These are phyloP conservation scores for Collybia sp. DNA, from an alignment of 768 basidiomycete genomes.

Conservation along the genomic window DNA sequence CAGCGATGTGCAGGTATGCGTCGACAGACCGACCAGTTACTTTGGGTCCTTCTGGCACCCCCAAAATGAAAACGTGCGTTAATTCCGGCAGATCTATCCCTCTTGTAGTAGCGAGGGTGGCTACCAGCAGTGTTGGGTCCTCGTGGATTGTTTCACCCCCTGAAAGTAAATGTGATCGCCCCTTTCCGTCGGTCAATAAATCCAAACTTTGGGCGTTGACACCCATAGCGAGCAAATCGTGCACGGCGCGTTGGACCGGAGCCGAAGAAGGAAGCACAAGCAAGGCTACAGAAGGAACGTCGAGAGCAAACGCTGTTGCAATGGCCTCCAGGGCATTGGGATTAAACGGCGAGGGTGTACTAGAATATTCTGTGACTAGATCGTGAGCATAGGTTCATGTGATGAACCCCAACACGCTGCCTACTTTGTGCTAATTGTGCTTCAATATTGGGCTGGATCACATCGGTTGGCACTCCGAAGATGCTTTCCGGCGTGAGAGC, in stretches of 20 bases:
- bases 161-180: constrained; percentile 36
- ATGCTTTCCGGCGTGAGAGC: constrained; percentile 12
- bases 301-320: constrained; percentile 65
- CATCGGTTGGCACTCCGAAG: constrained; percentile 8
- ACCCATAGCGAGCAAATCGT: constrained; percentile 61
- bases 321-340: constrained; percentile 60
- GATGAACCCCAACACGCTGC: constrained; percentile 4
- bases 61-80: constrained; percentile 72
- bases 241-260: constrained; percentile 56
- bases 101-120: constrained; percentile 64
- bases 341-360: constrained; percentile 49
- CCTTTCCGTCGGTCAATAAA: constrained; percentile 37
- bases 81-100: constrained; percentile 70
- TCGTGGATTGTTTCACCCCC: constrained; percentile 29
- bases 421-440: constrained; percentile 17
- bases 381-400: constrained; percentile 4
- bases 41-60: constrained; percentile 43
- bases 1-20: constrained; percentile 65
- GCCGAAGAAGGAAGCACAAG: constrained; percentile 63
- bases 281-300: constrained; percentile 63
- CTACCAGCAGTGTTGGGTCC: constrained; percentile 61
- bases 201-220: constrained; percentile 64
- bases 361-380: constrained; percentile 33
- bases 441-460: constrained; percentile 12
- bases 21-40: constrained; percentile 42